Evolutionary conservation across 2,329 filamentous ascomycete genomes (phyloP), one percentile per base, ranked within the genome.

Genomic region (Botrytis sinoallii): DNA sequence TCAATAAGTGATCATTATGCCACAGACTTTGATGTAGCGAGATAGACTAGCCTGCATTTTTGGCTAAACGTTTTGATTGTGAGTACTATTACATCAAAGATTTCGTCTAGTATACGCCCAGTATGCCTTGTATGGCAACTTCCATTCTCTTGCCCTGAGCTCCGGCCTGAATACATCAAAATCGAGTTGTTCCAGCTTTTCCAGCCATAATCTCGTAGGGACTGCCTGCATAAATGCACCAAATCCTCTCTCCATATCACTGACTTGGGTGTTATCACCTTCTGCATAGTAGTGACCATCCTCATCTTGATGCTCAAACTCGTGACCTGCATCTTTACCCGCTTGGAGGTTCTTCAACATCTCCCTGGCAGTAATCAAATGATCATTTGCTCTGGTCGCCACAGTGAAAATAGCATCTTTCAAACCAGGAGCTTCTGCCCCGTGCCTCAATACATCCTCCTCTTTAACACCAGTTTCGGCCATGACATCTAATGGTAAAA

Each of bases 371-470:
- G 95, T 98, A 77, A 98, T 97, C 48, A 99, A 85, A 83, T 99
- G 96, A 81, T 99, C 96, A 80, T 97, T 97, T 10, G 96, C 96
- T 55, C 95, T 89, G 0, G 96, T 99, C 0, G 96, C 96, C 22
- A 99, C 93, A 6, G 90, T 88, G 83, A 98, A 99, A 0, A 98
- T 90, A 5, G 95, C 95, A 82, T 99, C 95, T 75, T 92, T 90
- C 29, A 98, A 86, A 0, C 95, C 95, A 0, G 89, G 86, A 0
- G 95, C 95, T n/a, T 89, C 84, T 0, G 92, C 90, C 0, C 95
- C 95, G 60, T 90, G 87, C 14, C 95, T 88, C 74, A 97, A 93
- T 0, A 99, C 91, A 61, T 97, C 93, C 81, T 99, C 96, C 81
- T 98, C 95, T 70, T 90, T 90, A 0, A 98, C 88, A 1, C 91